These are phyloP conservation scores for Lasiosphaeris hirsuta DNA, from an alignment of 495 filamentous ascomycete species.

Conservation along the genomic window DNA sequence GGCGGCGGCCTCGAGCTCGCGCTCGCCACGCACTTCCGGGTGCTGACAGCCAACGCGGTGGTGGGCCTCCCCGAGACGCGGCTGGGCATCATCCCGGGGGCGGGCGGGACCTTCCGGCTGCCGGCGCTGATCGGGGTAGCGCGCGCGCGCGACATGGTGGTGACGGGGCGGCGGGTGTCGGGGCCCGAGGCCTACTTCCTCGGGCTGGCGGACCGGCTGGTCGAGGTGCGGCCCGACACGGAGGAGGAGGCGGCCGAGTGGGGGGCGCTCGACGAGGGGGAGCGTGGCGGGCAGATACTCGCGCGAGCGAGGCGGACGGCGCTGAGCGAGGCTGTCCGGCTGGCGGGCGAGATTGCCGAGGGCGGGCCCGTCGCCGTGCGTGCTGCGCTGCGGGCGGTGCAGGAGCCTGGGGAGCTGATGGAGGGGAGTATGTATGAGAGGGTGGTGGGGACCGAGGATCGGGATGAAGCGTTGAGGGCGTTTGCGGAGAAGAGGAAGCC, in stretches of 20 bases:
- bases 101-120: constrained; percentile 86
- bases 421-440: constrained; percentile 78
- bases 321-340: constrained; percentile 66
- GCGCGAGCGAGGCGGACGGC: constrained; percentile 57
- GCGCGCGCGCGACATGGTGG: constrained; percentile 75
- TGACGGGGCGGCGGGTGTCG: constrained; percentile 77
- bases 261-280: constrained; percentile 34
- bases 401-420: constrained; percentile 58
- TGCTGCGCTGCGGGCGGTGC: constrained; percentile 69
- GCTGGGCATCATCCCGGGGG: constrained; percentile 90
- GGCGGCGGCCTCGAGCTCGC: constrained; percentile 93
- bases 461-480: constrained; percentile 78
- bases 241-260: constrained; percentile 42
- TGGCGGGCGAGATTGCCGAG: constrained; percentile 79
- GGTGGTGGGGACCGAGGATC: constrained; percentile 78
- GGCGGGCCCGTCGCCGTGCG: constrained; percentile 79
- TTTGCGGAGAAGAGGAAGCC: constrained; percentile 92
- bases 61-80: constrained; percentile 88
- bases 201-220: constrained; percentile 78
- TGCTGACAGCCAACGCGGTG: constrained; percentile 67
- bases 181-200: constrained; percentile 79
- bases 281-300: constrained; percentile 30
- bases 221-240: constrained; percentile 63
- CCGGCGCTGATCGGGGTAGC: constrained; percentile 69
- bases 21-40: constrained; percentile 77